Base-by-base conservation (phyloP, 345 rosid genomes). In the Ceriops zippeliana region DNA sequence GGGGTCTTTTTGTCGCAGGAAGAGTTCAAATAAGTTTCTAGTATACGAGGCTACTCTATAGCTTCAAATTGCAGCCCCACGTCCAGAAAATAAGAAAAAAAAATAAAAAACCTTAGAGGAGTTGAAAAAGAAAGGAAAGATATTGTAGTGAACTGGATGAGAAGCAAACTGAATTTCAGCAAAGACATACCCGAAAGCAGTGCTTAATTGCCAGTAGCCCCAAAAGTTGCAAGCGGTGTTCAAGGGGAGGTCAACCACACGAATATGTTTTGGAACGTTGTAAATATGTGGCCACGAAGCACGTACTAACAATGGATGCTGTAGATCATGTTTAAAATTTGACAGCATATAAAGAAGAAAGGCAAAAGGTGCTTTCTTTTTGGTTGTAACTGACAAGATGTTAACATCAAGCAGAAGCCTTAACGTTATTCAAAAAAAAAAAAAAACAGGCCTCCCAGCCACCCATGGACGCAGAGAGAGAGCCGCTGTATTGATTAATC, bases 101-200 rank as follows among this genome's bases (percentile, higher is more conserved):
- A 19, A 26, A 59, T n/a, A 72, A 13, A 2, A 3, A 63, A 31
- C 46, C 61, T 27, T 28, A 46, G 65, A 30, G 68, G 66, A 7
- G 73, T 61, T 62, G 76, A 76, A 63, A 63, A 13, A 9, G 73
- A 78, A 65, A 69, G 62, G 72, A 59, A 34, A 58, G 27, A 24
- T 8, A 61, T 54, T 38, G 34, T 10, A 46, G 54, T 64, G 68
- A 68, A 67, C 72, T 67, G 82, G 85, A 82, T 76, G 83, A 82
- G 79, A 82, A 76, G 81, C 76, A 76, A 76, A 74, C 83, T 72
- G 62, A 42, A 54, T 70, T 65, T 63, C 72, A 64, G 61, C 31
- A 74, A 74, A 42, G 20, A 61, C 51, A 21, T 47, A 20, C 30
- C 34, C 9, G 31, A 52, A 60, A 52, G 46, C 46, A 22, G 32